Base-by-base conservation (phyloP, 2,329 filamentous ascomycete genomes). In the Teratosphaeriaceae sp. region DNA sequence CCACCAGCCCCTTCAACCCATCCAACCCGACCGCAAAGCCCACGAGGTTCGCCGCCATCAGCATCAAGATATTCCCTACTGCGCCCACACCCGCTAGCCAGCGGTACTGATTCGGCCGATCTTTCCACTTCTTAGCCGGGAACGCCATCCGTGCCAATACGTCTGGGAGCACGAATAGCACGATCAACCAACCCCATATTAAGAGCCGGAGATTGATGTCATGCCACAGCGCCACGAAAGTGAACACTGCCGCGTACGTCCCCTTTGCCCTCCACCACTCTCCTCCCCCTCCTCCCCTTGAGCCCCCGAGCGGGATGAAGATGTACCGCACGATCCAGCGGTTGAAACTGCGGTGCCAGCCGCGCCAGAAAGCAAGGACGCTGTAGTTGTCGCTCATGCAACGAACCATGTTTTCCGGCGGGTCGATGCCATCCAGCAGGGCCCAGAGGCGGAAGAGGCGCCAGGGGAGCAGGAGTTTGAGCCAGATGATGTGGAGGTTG, bases 401-500 rank as follows among this genome's bases (percentile, higher is more conserved):
- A 54, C 92, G 85, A 42, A 96, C 79, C 88, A 98, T 96, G 69
- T 98, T 98, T 68, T 98, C 92, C 0, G 92, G 90, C 0, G 92
- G 88, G 60, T 98, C 92, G 54, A 98, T 80, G 48, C 86, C 87
- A 62, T 98, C 92, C 13, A 89, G 62, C 3, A 98, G 76, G 0
- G 87, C 76, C 92, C 92, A 98, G n/a, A 98, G 79, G 3, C 94
- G 85, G 77, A 97, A 97, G 64, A 97, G 84, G n/a, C 92, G 85
- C 89, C 90, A 98, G 1, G 92, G 92, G 6, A 98, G 79, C 3
- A 98, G 80, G 1, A 98, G 80, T 65, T 98, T 98, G 36, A 98
- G 76, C 94, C 94, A 98, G 64, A 98, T 94, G 61, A 96, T 80
- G 68, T 95, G 87, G 11, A 98, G 80, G 65, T 96, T 96, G 73